Conservation (phyloP, 371 early-diverging fungal species). For the Blakeslea trispora region DNA sequence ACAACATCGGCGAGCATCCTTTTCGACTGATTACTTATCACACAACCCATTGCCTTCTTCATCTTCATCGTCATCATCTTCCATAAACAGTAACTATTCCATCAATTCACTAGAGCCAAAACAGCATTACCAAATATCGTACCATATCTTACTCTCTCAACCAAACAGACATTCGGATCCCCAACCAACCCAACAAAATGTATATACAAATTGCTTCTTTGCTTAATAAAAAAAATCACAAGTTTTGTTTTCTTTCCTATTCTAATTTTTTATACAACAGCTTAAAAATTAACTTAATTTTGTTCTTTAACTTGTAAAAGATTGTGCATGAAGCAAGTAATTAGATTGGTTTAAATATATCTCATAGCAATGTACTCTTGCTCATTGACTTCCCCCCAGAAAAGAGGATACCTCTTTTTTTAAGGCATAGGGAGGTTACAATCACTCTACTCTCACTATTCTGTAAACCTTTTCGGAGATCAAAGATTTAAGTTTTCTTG, state of each 20-base stretch:
- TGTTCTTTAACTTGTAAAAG: too few relatives aligned
- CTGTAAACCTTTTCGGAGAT: too few relatives aligned
- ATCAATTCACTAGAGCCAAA: slow-evolving; percentile 1
- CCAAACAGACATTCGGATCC: background rate
- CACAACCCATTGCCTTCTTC: slow-evolving; percentile 10
- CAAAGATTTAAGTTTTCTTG: too few relatives aligned
- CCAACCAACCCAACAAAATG: slow-evolving; percentile 12
- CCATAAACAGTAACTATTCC: background rate
- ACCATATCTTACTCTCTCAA: slow-evolving; percentile 1
- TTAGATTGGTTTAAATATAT: too few relatives aligned
- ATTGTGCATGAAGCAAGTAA: too few relatives aligned
- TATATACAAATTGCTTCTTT: slow-evolving; percentile 16
- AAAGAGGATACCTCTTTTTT: too few relatives aligned
- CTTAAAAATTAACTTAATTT: too few relatives aligned
- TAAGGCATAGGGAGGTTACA: too few relatives aligned
- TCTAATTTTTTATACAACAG: too few relatives aligned
- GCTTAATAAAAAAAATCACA: slow-evolving; percentile 1
- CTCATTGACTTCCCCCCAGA: too few relatives aligned
- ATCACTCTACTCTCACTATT: too few relatives aligned
- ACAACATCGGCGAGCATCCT: slow-evolving; percentile 19
- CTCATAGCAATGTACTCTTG: too few relatives aligned
- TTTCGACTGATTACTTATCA: background rate
- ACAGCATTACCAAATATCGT: background rate
- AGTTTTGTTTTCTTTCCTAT: background rate
- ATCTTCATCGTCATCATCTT: slow-evolving; percentile 12